Evolutionary conservation across 2,329 filamentous ascomycete genomes (phyloP).

Genomic region (Epichloe uncinata): DNA sequence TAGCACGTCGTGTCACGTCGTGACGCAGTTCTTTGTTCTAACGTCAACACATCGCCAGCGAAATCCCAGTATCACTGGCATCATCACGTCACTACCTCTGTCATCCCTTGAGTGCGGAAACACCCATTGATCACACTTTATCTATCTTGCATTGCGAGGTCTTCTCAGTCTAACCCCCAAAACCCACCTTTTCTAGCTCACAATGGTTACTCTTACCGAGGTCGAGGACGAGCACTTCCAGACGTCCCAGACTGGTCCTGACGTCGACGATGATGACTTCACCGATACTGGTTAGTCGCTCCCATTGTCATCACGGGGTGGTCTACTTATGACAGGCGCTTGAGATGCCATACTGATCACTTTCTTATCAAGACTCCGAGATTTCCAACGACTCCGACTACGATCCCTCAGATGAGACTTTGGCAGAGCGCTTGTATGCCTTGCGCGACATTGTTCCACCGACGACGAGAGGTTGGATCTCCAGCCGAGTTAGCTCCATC

Average conservation of each 20-base stretch:
- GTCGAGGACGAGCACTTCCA: slow-evolving; percentile 94
- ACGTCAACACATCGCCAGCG: background rate
- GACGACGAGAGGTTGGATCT: slow-evolving; percentile 54
- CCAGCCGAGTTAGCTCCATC: slow-evolving; percentile 46
- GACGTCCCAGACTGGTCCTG: slow-evolving; percentile 51
- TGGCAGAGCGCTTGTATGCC: slow-evolving; percentile 58
- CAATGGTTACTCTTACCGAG: slow-evolving; percentile 93
- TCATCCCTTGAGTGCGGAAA: background rate
- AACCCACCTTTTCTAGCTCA: slow-evolving; percentile 16
- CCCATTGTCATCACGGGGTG: background rate
- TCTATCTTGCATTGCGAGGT: background rate
- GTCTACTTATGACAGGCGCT: background rate
- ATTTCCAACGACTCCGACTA: slow-evolving; percentile 71
- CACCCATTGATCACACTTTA: background rate
- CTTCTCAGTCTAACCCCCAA: background rate
- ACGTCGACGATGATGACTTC: slow-evolving; percentile 85
- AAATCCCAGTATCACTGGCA: background rate
- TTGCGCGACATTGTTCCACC: slow-evolving; percentile 66
- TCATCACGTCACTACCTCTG: background rate
- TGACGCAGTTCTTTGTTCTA: slow-evolving; percentile 1
- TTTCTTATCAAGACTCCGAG: slow-evolving; percentile 49
- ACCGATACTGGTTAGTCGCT: slow-evolving; percentile 68
- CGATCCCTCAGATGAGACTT: slow-evolving; percentile 42
- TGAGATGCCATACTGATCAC: slow-evolving; percentile 1
- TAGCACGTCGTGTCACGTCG: background rate